A percentile compares a stretch with the other conserved stretches of the same genome.
phyloP scores from a whole-genome alignment of 306 rosid genomes.

The Ceratonia siliqua region DNA sequence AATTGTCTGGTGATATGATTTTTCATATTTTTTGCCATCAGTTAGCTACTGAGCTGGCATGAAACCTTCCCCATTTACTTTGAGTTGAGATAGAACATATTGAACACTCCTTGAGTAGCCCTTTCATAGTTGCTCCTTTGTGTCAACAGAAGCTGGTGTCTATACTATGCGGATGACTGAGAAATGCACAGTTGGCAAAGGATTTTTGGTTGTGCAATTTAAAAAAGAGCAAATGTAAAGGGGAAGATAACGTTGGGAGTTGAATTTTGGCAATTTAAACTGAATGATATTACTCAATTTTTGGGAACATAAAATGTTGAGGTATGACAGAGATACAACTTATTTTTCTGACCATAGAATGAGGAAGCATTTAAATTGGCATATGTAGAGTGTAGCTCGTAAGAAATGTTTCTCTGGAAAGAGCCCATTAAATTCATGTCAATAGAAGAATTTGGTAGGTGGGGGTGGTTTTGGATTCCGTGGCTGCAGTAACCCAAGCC shows the following conservation, averaged over 20 bases:
- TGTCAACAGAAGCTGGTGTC: not conserved
- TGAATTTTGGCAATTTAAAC: conserved; percentile 6
- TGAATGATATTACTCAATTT: not conserved
- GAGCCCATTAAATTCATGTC: not conserved
- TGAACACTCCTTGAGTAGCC: not conserved
- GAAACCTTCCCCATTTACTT: not conserved
- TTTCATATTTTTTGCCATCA: not conserved
- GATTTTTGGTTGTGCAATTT: not conserved
- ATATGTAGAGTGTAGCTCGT: not conserved
- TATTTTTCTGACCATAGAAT: not conserved
- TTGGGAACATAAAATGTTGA: too few relatives aligned
- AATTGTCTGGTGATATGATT: not conserved
- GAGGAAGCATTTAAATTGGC: not conserved
- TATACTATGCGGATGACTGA: not conserved
- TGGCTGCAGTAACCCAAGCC: not conserved
- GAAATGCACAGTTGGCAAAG: not conserved
- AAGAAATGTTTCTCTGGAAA: not conserved
- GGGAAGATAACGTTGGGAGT: not conserved
- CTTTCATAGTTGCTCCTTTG: not conserved
- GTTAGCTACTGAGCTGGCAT: not conserved
- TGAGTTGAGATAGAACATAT: not conserved
- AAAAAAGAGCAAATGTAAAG: not conserved
- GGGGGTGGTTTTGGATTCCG: not conserved
- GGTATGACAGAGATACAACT: conserved; percentile 21
- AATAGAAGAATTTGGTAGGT: not conserved